These are phyloP conservation scores for Diaporthe caulivora DNA, from an alignment of 2,329 filamentous ascomycete genomes.

Conservation along the genomic window DNA sequence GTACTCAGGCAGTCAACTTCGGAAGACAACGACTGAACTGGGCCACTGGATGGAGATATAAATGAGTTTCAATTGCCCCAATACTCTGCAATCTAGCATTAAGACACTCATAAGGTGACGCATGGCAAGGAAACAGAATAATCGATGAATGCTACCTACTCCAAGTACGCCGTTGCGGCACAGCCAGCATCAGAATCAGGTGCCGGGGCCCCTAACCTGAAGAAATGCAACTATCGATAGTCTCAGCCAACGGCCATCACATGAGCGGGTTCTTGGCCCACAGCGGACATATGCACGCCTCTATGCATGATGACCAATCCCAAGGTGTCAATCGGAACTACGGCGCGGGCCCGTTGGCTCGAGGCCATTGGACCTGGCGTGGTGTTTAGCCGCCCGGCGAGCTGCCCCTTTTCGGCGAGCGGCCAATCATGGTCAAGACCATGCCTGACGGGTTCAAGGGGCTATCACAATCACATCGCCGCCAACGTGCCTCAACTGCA, in stretches of 20 bases:
- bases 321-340: not conserved
- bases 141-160: no score
- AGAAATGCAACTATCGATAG: not conserved
- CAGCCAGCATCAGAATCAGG: not conserved
- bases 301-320: not conserved
- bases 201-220: not conserved
- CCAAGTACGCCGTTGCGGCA: no score
- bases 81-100: no score
- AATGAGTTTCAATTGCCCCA: no score
- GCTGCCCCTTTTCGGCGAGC: slow-evolving; percentile 13
- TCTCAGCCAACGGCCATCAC: not conserved
- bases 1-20: no score
- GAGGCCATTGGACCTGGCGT: slow-evolving; percentile 3
- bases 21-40: no score
- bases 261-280: not conserved
- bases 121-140: no score
- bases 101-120: no score
- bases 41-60: no score
- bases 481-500: not conserved
- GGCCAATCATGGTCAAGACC: slow-evolving; percentile 13
- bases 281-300: not conserved
- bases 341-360: not conserved
- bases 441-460: slow-evolving; percentile 21
- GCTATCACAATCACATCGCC: slow-evolving; percentile 32
- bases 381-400: slow-evolving; percentile 23